These are phyloP conservation scores for Leptodontidium sp. DNA, from an alignment of 2,329 filamentous ascomycete species.

Conservation along the genomic window DNA sequence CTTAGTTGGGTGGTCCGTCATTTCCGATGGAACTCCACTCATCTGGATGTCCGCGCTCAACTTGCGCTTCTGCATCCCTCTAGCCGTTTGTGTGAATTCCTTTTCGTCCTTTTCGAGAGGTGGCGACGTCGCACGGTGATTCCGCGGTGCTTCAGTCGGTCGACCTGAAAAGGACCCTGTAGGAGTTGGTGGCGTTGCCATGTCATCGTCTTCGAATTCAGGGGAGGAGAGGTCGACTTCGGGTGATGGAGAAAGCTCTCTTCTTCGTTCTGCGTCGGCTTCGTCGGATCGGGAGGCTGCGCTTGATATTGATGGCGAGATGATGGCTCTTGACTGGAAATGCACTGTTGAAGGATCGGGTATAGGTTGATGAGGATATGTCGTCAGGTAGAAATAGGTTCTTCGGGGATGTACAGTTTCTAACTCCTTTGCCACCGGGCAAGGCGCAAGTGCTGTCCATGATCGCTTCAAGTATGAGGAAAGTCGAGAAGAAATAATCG, in stretches of 20 bases:
- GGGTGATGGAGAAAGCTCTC: constrained; percentile 85
- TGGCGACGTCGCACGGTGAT: constrained; percentile 80
- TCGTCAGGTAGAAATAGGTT: constrained; percentile 96
- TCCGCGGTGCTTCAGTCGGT: constrained; percentile 58
- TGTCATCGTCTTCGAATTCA: constrained; percentile 80
- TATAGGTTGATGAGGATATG: constrained; percentile 82
- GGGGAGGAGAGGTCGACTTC: constrained; percentile 91
- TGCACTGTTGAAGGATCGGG: constrained; percentile 65
- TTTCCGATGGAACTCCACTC: constrained; percentile 53
- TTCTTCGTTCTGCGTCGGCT: constrained; percentile 68
- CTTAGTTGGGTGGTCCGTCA: constrained; percentile 42
- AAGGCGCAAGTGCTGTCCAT: constrained; percentile 80
- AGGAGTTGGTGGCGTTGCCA: constrained; percentile 67
- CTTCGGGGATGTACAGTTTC: constrained; percentile 92
- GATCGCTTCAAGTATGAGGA: constrained; percentile 89
- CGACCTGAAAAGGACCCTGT: constrained; percentile 67
- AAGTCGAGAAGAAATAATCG: constrained; percentile 92
- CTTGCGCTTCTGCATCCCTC: constrained; percentile 73
- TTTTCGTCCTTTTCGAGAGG: constrained; percentile 93
- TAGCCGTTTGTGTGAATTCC: constrained; percentile 95
- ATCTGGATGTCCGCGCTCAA: constrained; percentile 63
- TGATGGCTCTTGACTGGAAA: constrained; percentile 66
- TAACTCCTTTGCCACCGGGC: constrained; percentile 91
- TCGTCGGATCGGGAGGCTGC: constrained; percentile 75
- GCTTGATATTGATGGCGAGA: constrained; percentile 85